Evolutionary conservation across 1,284 basidiomycete species (phyloP).

Genomic region (Ceratobasidium sp.): DNA sequence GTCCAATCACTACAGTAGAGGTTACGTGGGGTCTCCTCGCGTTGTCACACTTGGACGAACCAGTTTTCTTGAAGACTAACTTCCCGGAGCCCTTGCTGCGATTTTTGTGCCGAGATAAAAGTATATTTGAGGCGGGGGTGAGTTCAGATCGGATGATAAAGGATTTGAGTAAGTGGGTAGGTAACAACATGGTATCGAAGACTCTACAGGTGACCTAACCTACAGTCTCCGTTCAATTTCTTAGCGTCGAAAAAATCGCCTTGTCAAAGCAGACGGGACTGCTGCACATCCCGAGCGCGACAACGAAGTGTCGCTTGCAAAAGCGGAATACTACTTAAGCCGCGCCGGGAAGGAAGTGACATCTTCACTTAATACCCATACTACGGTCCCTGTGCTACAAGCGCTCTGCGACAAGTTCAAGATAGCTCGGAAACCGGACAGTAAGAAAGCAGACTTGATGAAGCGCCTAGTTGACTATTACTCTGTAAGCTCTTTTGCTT

Average conservation of each 20-base stretch:
- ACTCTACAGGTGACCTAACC: background rate
- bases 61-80: background rate
- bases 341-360: no score
- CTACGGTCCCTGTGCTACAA: background rate
- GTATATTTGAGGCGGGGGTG: constrained; percentile 1
- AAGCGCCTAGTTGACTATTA: background rate
- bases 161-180: constrained; percentile 3
- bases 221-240: no score
- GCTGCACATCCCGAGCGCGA: no score
- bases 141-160: background rate
- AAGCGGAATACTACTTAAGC: no score
- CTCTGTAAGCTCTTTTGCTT: background rate
- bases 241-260: no score
- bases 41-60: background rate
- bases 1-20: background rate
- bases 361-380: no score
- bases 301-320: no score
- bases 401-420: background rate
- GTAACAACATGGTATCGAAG: background rate
- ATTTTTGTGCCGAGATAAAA: background rate
- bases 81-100: background rate
- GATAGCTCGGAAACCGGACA: background rate
- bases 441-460: background rate
- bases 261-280: no score
- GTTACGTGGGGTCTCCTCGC: background rate